A percentile compares a stretch with the other conserved stretches of the same genome.
Evolutionary conservation across 345 rosid genomes (phyloP).

Genomic region (Barbarea vulgaris): DNA sequence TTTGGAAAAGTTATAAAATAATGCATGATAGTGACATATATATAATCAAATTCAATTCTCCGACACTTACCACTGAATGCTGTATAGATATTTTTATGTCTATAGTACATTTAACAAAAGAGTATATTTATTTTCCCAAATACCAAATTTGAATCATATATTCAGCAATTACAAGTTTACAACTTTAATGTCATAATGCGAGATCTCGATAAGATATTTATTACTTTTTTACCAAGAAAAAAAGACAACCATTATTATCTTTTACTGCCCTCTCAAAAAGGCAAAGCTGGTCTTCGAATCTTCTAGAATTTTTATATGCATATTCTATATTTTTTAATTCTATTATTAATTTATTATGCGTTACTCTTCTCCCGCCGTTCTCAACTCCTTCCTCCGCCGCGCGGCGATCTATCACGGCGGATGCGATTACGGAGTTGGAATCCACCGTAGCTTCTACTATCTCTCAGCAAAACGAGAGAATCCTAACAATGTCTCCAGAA

Average conservation of each 20-base stretch:
- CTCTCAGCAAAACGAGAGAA: conserved; percentile 53
- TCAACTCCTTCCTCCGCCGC: conserved; percentile 45
- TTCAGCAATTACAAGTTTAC: not conserved
- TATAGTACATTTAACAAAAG: not conserved
- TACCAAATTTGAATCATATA: not conserved
- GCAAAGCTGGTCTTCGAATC: not conserved
- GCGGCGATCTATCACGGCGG: conserved; percentile 19
- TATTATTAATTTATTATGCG: too few species aligned
- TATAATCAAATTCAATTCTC: too few species aligned
- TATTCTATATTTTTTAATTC: conserved; percentile 48
- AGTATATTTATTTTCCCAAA: not conserved
- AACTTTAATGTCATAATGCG: not conserved
- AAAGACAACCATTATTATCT: too few species aligned
- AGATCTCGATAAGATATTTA: not conserved
- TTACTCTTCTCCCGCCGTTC: conserved; percentile 30
- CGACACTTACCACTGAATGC: too few species aligned
- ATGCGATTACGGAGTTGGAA: not conserved
- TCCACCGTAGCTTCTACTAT: conserved; percentile 33
- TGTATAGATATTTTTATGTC: too few species aligned
- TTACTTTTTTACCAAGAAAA: too few species aligned
- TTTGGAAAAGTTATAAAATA: not conserved
- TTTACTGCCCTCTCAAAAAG: too few species aligned
- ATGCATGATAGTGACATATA: not conserved
- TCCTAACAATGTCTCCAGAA: conserved; percentile 48
- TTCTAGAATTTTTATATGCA: conserved; percentile 40